Conservation (phyloP, 2,329 filamentous ascomycete genomes). For the Mycosphaerella arachidis region DNA sequence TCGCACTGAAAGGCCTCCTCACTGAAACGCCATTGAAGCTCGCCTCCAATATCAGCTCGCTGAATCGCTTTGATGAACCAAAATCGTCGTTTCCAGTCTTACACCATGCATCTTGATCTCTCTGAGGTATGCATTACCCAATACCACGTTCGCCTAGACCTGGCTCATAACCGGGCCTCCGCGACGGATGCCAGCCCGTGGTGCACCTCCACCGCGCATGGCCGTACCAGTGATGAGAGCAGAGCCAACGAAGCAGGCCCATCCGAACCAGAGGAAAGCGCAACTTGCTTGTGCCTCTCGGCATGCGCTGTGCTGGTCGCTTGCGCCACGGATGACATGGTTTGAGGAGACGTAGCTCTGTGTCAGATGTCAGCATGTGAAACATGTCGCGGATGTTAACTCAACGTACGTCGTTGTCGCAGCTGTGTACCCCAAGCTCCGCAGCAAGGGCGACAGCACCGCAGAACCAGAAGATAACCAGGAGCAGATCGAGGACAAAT, state of each 20-base stretch:
- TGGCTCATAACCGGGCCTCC: slow-evolving; percentile 52
- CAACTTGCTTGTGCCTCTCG: slow-evolving; percentile 69
- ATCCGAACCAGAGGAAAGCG: slow-evolving; percentile 77
- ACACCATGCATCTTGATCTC: neutral
- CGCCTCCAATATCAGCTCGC: neutral
- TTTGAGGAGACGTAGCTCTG: slow-evolving; percentile 38
- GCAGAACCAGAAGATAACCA: slow-evolving; percentile 66
- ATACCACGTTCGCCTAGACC: slow-evolving; percentile 40
- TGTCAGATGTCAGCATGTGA: slow-evolving; percentile 5
- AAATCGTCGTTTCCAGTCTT: neutral
- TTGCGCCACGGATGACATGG: slow-evolving; percentile 45
- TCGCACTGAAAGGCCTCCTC: neutral
- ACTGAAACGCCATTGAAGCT: neutral
- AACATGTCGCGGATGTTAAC: neutral
- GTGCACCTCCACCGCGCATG: slow-evolving; percentile 49
- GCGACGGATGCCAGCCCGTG: slow-evolving; percentile 43
- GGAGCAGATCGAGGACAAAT: slow-evolving; percentile 54
- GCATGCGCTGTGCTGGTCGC: slow-evolving; percentile 58
- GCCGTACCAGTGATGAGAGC: slow-evolving; percentile 54
- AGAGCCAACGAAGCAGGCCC: slow-evolving; percentile 54
- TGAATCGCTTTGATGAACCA: slow-evolving; percentile 2
- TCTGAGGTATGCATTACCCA: neutral
- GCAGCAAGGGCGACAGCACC: slow-evolving; percentile 66
- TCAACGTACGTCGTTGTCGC: slow-evolving; percentile 32
- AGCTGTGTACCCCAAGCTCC: slow-evolving; percentile 65